These are phyloP conservation scores for Lathyrus tuberosus DNA, from an alignment of 306 rosid species.

Conservation along the genomic window DNA sequence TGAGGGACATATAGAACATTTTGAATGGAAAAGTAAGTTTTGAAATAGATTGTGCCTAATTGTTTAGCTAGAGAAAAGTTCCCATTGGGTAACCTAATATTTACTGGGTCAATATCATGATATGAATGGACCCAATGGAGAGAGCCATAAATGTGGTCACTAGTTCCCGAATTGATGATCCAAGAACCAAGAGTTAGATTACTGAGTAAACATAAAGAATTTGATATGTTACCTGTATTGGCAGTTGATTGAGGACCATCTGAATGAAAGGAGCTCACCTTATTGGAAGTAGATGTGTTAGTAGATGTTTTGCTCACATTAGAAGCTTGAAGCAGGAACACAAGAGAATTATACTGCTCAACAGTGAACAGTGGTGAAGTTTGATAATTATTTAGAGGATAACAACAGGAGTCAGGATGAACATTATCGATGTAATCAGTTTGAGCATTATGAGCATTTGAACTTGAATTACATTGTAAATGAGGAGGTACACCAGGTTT, in stretches of 20 bases:
- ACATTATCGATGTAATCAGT: too few relatives aligned
- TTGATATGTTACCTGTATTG: neutral
- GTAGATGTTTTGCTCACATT: too few relatives aligned
- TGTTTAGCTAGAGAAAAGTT: neutral
- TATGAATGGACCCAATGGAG: neutral
- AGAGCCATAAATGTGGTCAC: neutral
- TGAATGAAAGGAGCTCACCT: neutral
- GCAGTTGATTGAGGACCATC: neutral
- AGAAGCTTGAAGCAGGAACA: too few relatives aligned
- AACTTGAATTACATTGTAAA: too few relatives aligned
- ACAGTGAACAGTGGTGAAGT: too few relatives aligned
- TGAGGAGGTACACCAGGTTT: too few relatives aligned
- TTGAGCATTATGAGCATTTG: too few relatives aligned
- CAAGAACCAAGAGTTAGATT: neutral
- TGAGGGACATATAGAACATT: neutral
- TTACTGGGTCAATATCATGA: neutral
- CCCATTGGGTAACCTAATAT: neutral
- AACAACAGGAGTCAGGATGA: too few relatives aligned
- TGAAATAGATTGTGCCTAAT: neutral
- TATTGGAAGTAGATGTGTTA: neutral
- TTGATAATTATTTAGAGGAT: too few relatives aligned
- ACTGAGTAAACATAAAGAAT: neutral
- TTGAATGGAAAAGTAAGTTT: too few relatives aligned
- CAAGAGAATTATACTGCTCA: too few relatives aligned
- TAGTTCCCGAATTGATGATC: neutral